Percentiles rank a stretch among this genome's conserved stretches.
Conservation (phyloP, 352 stramenopile genomes). For the Saprolegnia parasitica region DNA sequence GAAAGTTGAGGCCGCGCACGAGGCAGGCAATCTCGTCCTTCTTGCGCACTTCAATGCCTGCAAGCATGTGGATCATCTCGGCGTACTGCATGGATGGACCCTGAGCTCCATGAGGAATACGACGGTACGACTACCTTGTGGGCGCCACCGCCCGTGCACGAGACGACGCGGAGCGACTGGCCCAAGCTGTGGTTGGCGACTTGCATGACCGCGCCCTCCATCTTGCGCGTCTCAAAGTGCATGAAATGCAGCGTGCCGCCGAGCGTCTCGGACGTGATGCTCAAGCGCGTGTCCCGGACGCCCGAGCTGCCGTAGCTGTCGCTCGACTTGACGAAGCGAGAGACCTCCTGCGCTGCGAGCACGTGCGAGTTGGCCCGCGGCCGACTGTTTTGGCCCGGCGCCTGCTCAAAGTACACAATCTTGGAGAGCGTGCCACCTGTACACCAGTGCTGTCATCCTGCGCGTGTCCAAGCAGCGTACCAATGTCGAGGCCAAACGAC, state of each 20-base stretch:
- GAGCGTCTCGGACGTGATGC: constrained; percentile 80
- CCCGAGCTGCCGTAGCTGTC: constrained; percentile 73
- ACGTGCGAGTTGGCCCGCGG: constrained; percentile 70
- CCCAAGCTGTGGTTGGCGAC: constrained; percentile 72
- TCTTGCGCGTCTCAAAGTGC: constrained; percentile 74
- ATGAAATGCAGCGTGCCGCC: constrained; percentile 97
- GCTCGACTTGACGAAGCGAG: constrained; percentile 76
- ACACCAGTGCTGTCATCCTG: constrained; percentile 38
- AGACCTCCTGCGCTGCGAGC: constrained; percentile 78
- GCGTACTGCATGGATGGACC: constrained; percentile 54
- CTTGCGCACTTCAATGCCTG: constrained; percentile 78
- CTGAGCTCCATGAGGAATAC: not conserved
- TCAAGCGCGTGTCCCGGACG: constrained; percentile 86
- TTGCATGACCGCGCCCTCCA: constrained; percentile 67
- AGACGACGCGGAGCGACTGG: constrained; percentile 69
- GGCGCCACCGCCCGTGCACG: constrained; percentile 74
- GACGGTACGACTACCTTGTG: constrained; percentile 54
- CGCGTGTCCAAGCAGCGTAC: constrained; percentile 29
- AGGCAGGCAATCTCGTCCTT: constrained; percentile 96
- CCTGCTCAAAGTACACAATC: constrained; percentile 94
- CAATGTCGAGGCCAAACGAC: constrained; percentile 82
- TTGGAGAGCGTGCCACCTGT: constrained; percentile 91
- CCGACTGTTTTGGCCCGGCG: constrained; percentile 35
- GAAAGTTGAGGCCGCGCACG: constrained; percentile 96
- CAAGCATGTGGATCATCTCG: constrained; percentile 58